Percentiles rank a stretch among this genome's conserved stretches.
Conservation (phyloP, 495 filamentous ascomycete genomes). For the Aspergillus indologenus region DNA sequence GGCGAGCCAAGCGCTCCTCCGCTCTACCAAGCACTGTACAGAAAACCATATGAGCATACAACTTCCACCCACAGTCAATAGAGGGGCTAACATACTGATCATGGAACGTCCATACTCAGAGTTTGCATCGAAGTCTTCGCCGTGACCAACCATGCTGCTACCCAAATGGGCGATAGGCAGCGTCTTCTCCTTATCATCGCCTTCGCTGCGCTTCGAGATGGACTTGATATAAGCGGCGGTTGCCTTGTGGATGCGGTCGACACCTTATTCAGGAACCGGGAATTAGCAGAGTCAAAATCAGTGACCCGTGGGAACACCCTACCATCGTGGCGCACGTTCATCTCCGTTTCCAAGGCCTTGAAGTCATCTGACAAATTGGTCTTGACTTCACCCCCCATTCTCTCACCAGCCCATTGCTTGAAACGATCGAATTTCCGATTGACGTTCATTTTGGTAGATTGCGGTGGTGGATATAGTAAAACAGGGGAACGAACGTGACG, state of each 20-base stretch:
- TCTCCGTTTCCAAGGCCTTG: conserved; percentile 88
- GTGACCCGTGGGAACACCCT: conserved; percentile 17
- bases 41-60: neutral
- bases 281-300: conserved; percentile 10
- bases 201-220: conserved; percentile 79
- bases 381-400: conserved; percentile 92
- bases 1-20: conserved; percentile 82
- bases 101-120: conserved; percentile 93
- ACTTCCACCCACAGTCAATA: neutral
- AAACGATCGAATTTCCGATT: conserved; percentile 95
- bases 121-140: conserved; percentile 88
- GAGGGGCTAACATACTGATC: conserved; percentile 54
- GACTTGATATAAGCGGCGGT: conserved; percentile 90
- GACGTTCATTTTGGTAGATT: conserved; percentile 68
- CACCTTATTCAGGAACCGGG: conserved; percentile 51
- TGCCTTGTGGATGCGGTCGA: conserved; percentile 87
- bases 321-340: conserved; percentile 91
- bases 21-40: conserved; percentile 68
- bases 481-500: conserved; percentile 4
- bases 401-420: conserved; percentile 98
- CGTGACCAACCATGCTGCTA: conserved; percentile 83
- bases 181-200: conserved; percentile 80
- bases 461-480: conserved; percentile 5
- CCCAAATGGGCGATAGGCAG: conserved; percentile 80
- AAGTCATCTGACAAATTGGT: conserved; percentile 89